Evolutionary conservation across 2,329 filamentous ascomycete species (phyloP), one percentile per base, ranked within the genome.

Genomic region (Lasiodiplodia sp.): DNA sequence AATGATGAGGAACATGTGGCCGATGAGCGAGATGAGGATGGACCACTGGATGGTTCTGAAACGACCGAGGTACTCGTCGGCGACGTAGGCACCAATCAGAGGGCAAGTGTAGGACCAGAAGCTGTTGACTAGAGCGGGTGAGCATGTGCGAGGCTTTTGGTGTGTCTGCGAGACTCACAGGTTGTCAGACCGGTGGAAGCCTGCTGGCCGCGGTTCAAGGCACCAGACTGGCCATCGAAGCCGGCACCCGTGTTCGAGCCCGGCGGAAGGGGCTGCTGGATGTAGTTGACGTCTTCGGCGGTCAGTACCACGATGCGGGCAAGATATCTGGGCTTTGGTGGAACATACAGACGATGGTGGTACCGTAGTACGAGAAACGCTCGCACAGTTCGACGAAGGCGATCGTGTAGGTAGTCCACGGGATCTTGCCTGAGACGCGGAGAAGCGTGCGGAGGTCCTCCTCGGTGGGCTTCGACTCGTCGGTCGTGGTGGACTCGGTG

Each of bases 311-410:
- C 5, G 44, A 14, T 47, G 34, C 23, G 14, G 7, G 6, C 18
- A 18, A 10, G 3, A 25, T 4, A 52, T 25, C n/a, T 18, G 28
- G n/a, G 40, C 14, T 31, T 37, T 28, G 38, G 51, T 44, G 21
- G 40, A 40, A 83, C 83, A 72, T 83, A 87, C 90, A 92, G 37
- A 92, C 83, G 38, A 90, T 85, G 53, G 87, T 86, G 4, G 89
- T 90, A 67, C 91, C 91, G 75, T 93, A 93, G 86, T 92, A 94
- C 16, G 89, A 91, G 80, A 92, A 92, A 60, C 91, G 89, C 81
- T 94, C 91, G 81, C 89, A 92, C 68, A 92, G 82, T 79, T 94
- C 91, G 69, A 91, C 87, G 70, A 92, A 88, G 58, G 90, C 90
- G 69, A 94, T 87, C 31, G 88, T 89, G 80, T 88, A 93, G 69